A percentile compares a stretch with the other conserved stretches of the same genome.
These are phyloP conservation scores for Lactarius pseudohatsudake DNA, from an alignment of 768 basidiomycete species.

Conservation along the genomic window DNA sequence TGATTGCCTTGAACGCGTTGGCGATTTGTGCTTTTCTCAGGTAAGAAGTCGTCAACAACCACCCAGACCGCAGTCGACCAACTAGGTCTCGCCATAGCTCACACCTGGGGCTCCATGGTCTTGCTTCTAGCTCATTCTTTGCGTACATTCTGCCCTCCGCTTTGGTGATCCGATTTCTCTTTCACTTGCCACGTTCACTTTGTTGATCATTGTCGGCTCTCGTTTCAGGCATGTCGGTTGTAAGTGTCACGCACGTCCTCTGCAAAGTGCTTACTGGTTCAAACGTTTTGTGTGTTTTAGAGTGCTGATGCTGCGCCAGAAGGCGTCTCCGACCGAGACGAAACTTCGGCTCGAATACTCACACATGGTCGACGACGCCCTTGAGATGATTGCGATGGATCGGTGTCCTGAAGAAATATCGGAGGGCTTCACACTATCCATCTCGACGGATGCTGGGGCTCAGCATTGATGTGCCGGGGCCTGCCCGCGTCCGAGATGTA, in stretches of 20 bases:
- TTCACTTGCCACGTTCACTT: neutral
- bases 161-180: conserved; percentile 13
- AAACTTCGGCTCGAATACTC: conserved; percentile 8
- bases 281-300: conserved; percentile 11
- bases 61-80: neutral
- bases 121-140: conserved; percentile 11
- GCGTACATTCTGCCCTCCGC: conserved; percentile 23
- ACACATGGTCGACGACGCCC: conserved; percentile 20
- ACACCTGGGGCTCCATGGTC: neutral
- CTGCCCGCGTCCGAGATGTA: neutral
- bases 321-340: conserved; percentile 20
- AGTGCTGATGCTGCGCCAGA: conserved; percentile 27
- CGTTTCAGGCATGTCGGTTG: conserved; percentile 23
- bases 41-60: neutral
- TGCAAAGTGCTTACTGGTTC: neutral
- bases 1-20: conserved; percentile 24
- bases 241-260: conserved; percentile 3
- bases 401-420: neutral
- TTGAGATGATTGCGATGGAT: conserved; percentile 18
- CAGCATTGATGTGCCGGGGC: neutral
- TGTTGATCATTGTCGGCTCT: neutral
- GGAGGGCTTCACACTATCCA: neutral
- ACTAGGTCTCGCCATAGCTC: conserved; percentile 4
- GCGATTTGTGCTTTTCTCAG: conserved; percentile 23
- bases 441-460: neutral